phyloP scores from a whole-genome alignment of 768 basidiomycete species.

The Amanita fuliginea region DNA sequence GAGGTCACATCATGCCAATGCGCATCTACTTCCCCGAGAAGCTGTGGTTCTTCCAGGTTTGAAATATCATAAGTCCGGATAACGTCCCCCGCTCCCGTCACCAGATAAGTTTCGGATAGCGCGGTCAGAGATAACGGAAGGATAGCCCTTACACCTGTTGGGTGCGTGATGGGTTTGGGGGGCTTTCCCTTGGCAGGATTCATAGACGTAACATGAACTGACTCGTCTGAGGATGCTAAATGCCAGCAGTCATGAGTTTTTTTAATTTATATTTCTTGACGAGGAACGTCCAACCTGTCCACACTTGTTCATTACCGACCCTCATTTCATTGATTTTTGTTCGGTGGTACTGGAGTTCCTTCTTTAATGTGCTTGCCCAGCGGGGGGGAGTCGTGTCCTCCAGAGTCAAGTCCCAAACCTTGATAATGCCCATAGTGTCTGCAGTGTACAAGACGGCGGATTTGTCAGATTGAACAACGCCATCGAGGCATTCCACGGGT shows the following conservation, averaged over 20 bases:
- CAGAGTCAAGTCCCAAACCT: constrained; percentile 61
- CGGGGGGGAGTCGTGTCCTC: constrained; percentile 24
- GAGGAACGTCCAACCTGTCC: constrained; percentile 56
- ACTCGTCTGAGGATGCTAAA: constrained; percentile 83
- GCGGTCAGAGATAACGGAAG: constrained; percentile 57
- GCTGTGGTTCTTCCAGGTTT: constrained; percentile 50
- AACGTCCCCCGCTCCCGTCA: constrained; percentile 79
- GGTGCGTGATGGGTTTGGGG: constrained; percentile 45
- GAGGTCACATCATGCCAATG: constrained; percentile 87
- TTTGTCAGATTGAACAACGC: constrained; percentile 32
- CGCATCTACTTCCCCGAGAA: constrained; percentile 67
- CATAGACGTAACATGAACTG: constrained; percentile 48
- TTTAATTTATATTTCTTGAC: neutral
- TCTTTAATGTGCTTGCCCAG: constrained; percentile 39
- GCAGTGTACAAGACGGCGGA: constrained; percentile 61
- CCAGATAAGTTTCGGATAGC: constrained; percentile 58
- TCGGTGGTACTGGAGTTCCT: constrained; percentile 63
- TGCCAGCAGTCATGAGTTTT: neutral
- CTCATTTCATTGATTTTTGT: constrained; percentile 72
- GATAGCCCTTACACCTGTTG: constrained; percentile 58
- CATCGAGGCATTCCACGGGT: constrained; percentile 73
- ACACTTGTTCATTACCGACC: constrained; percentile 62
- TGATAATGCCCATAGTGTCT: constrained; percentile 89
- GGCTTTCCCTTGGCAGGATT: constrained; percentile 19
- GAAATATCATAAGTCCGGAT: constrained; percentile 77